These are phyloP conservation scores for Vigna nakashimae DNA, from an alignment of 306 rosid species.

Conservation along the genomic window DNA sequence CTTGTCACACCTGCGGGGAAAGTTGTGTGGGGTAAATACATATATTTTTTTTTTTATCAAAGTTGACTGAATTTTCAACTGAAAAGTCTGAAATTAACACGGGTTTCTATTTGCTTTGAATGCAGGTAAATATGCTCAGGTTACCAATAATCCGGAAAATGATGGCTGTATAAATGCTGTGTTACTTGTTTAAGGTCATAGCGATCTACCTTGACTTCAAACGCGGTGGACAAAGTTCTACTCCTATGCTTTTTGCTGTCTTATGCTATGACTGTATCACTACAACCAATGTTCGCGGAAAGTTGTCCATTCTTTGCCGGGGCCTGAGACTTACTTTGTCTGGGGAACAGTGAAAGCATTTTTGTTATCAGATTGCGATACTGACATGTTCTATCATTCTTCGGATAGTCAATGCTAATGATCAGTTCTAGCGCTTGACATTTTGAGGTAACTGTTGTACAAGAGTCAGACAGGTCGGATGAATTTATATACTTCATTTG, in stretches of 20 bases:
- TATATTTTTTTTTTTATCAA: conserved; percentile 6
- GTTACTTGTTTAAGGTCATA: conserved; percentile 69
- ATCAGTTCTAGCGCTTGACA: neutral
- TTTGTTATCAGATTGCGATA: neutral
- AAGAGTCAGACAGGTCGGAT: neutral
- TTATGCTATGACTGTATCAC: neutral
- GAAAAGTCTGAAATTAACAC: neutral
- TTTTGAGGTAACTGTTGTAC: conserved; percentile 13
- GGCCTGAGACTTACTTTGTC: neutral
- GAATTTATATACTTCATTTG: neutral
- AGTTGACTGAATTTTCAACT: neutral
- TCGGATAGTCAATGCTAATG: neutral
- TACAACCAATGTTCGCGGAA: neutral
- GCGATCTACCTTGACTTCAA: conserved; percentile 4
- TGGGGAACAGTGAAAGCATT: conserved; percentile 8
- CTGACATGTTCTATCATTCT: neutral
- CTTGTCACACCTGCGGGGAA: conserved; percentile 94
- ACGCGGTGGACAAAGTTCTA: neutral
- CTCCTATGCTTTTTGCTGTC: neutral
- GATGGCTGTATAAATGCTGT: conserved; percentile 93
- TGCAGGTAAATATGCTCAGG: conserved; percentile 96
- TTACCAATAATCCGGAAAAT: conserved; percentile 90
- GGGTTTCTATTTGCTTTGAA: conserved; percentile 29
- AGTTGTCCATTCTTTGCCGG: neutral
- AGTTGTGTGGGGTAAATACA: conserved; percentile 91